phyloP scores from a whole-genome alignment of 495 filamentous ascomycete species.

The Lophiostoma macrostomum region DNA sequence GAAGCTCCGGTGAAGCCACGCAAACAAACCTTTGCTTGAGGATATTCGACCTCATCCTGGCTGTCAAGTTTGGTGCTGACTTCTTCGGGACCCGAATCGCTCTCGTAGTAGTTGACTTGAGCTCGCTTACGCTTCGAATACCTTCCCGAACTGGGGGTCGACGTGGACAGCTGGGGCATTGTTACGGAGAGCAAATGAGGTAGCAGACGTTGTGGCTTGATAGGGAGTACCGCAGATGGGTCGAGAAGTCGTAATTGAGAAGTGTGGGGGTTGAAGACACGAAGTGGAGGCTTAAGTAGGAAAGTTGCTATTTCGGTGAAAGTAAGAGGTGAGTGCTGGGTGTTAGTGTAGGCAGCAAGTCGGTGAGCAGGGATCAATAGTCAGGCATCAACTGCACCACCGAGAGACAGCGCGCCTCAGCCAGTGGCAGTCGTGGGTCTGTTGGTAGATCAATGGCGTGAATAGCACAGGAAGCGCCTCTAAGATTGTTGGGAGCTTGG shows the following conservation, averaged over 20 bases:
- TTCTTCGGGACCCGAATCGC: constrained; percentile 16
- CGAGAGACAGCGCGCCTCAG: not conserved
- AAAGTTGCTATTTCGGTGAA: too few relatives aligned
- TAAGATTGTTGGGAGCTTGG: not conserved
- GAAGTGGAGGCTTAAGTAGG: constrained; percentile 23
- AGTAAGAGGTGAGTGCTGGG: too few relatives aligned
- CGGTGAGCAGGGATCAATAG: constrained; percentile 5
- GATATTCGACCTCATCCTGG: constrained; percentile 9
- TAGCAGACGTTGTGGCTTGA: too few relatives aligned
- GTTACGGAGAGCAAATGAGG: too few relatives aligned
- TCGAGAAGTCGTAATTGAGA: not conserved
- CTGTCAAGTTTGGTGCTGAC: constrained; percentile 1
- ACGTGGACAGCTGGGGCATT: too few relatives aligned
- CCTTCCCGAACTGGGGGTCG: not conserved
- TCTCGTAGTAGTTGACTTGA: constrained; percentile 31
- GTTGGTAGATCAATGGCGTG: not conserved
- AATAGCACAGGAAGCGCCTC: not conserved
- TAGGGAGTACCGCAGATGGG: too few relatives aligned
- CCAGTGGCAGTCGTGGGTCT: not conserved
- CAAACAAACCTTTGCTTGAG: constrained; percentile 9
- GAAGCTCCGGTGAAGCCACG: not conserved
- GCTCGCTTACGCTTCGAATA: constrained; percentile 36
- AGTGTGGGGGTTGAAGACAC: not conserved
- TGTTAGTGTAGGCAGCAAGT: constrained; percentile 19
- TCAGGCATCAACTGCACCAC: not conserved